Evolutionary conservation across 75 land plant genomes (phyloP).

Genomic region (Picea glauca): DNA sequence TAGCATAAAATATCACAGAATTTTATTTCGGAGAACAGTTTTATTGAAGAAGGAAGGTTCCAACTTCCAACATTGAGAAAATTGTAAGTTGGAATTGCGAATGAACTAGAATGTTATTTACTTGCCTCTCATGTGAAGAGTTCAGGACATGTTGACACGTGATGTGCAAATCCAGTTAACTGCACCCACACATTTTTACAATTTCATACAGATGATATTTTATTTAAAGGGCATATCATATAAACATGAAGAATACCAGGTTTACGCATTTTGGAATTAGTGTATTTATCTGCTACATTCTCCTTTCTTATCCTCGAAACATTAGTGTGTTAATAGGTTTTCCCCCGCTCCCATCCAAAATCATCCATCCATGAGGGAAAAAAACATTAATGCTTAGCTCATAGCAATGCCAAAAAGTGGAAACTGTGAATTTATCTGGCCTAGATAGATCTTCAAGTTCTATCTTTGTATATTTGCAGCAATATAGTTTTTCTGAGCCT

Average conservation of each 20-base stretch:
- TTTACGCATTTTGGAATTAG: not conserved
- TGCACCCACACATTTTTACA: not conserved
- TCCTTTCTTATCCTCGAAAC: not conserved
- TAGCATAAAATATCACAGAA: constrained; percentile 17
- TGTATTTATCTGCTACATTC: not conserved
- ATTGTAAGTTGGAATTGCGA: not conserved
- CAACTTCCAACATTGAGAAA: not conserved
- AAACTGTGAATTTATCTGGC: too few relatives aligned
- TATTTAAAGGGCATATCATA: not conserved
- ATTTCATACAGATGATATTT: not conserved
- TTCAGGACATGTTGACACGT: not conserved
- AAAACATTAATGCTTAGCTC: too few relatives aligned
- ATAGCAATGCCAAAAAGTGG: too few relatives aligned
- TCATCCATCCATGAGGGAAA: too few relatives aligned
- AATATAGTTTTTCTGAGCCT: too few relatives aligned
- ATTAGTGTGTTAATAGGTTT: too few relatives aligned
- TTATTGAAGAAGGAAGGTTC: not conserved
- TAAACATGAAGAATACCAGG: not conserved
- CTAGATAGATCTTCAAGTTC: too few relatives aligned
- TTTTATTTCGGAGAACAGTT: not conserved
- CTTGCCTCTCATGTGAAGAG: not conserved
- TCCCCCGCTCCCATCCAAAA: too few relatives aligned
- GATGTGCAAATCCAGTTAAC: not conserved
- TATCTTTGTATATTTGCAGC: too few relatives aligned
- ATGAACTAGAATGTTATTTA: not conserved